Percentiles rank a stretch among this genome's conserved stretches.
These are phyloP conservation scores for Angophora floribunda DNA, from an alignment of 345 rosid species.

Conservation along the genomic window DNA sequence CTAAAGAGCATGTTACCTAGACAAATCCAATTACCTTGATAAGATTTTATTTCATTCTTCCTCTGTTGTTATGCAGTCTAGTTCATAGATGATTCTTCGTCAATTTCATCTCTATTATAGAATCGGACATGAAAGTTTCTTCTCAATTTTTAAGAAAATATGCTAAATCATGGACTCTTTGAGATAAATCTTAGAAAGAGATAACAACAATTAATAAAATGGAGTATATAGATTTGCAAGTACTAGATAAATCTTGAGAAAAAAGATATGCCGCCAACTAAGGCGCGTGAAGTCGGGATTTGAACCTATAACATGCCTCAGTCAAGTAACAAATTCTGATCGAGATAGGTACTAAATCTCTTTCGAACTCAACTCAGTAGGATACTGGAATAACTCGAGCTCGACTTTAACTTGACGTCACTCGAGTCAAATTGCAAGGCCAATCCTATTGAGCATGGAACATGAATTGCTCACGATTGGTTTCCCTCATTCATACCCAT, in stretches of 20 bases:
- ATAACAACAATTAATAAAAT: neutral
- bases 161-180: neutral
- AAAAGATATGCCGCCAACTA: neutral
- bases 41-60: neutral
- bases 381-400: neutral
- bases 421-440: neutral
- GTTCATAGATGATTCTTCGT: neutral
- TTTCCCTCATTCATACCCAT: neutral
- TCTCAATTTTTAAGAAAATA: neutral
- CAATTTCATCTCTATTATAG: neutral
- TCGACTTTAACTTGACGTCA: neutral
- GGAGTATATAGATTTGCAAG: neutral
- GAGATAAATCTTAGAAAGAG: neutral
- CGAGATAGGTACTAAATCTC: neutral
- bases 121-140: neutral
- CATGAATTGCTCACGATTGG: neutral
- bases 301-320: neutral
- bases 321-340: neutral
- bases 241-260: neutral
- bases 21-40: neutral
- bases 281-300: neutral
- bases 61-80: neutral
- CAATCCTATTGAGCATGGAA: neutral
- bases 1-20: neutral
- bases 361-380: neutral